Evolutionary conservation across 352 stramenopile genomes (phyloP), one percentile per base, ranked within the genome.

Genomic region (Phytophthora nicotianae): DNA sequence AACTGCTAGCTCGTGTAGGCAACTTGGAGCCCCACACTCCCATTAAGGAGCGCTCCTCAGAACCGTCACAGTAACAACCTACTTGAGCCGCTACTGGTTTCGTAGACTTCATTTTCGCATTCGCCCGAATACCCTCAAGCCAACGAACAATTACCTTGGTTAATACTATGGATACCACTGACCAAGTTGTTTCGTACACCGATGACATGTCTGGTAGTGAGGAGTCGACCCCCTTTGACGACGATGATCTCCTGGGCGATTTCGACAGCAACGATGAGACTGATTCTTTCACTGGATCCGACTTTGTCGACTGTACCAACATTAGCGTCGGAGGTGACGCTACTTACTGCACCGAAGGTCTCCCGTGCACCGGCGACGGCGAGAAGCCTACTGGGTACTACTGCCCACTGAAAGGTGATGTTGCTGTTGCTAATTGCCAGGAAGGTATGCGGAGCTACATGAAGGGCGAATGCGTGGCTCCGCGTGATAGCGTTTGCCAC

Each of bases 241-340:
- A 52, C 46, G 46, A 52, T 32, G 26, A 41, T 24, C 27, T 52
- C 8, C 14, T 27, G n/a, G 23, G 37, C 46, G 17, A 52, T 40
- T 40, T 32, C 29, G 29, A 35, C 13, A 27, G 46, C 17, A 27
- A 3, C 4, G 46, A 52, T 10, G 14, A 40, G n/a, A 41, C 11
- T n/a, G 45, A 21, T 16, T 50, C 45, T 4, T 50, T 41, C 23
- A 14, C 29, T 9, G 29, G 29, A 13, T 55, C 59, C 2, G 37
- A 13, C 32, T 50, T 24, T n/a, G 11, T 45, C 11, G 53, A 63
- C 2, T 85, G 73, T 60, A 79, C 47, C 0, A 42, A 82, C 5
- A 63, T 83, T 6, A 77, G 68, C 27, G 67, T 85, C 19, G 60
- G 63, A 35, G 54, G 45, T 8, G 77, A 83, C 55, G 77, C 74